Evolutionary conservation across 345 rosid genomes (phyloP), one percentile per base, ranked within the genome.

Genomic region (Physaria fendleri): DNA sequence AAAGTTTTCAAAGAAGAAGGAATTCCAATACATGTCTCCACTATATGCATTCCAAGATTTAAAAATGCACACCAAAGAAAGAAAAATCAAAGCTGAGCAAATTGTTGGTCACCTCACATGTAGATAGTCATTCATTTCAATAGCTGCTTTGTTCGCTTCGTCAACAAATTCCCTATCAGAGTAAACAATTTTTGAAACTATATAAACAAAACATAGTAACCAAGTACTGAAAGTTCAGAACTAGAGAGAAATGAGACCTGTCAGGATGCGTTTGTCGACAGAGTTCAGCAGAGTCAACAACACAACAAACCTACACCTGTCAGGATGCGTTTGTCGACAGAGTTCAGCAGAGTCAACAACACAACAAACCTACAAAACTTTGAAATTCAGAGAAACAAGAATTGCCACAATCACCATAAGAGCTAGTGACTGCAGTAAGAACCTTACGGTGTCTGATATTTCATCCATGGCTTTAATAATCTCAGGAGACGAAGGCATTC

Each of bases 311-410:
- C 97, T 93, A 66, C 21, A 77, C n/a, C n/a, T n/a, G n/a, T n/a
- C 90, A 2, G 96, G 99, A 76, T 93, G 99, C 28, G 96, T 93
- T 72, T 89, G 79, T 61, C 99, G 59, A 65, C 97, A 93, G 35
- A 93, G 87, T 71, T 93, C 97, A 0, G 99, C 99, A 5, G 99
- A 93, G 67, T 93, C 99, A 56, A 89, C 85, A 51, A 87, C 99
- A 37, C 74, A 80, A 66, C 99, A 93, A 55, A 93, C 95, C 97
- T 93, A 66, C 21, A 77, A 18, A 17, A 17, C 0, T 11, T 13
- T 22, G 18, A 50, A 23, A 56, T 38, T 62, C 25, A 54, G 59
- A 47, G 10, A 13, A 18, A 32, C 11, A 55, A 1, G 10, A 56
- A 25, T 55, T 13, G 30, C 13, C 55, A 55, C 0, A 32, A 54